phyloP scores from a whole-genome alignment of 768 basidiomycete species.

The Epithele typhae region DNA sequence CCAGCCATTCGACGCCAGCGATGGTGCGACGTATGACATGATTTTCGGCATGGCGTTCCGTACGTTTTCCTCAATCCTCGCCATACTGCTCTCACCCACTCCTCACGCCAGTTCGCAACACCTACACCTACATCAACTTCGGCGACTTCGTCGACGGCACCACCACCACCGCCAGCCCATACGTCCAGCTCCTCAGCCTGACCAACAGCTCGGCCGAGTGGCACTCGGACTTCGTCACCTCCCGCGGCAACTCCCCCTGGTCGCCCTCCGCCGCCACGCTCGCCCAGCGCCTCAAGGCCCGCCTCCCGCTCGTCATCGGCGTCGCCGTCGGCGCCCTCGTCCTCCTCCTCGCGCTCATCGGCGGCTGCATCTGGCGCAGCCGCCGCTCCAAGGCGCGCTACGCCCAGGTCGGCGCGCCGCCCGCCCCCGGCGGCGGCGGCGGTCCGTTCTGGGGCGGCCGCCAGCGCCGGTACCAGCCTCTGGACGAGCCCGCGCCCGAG shows the following conservation, averaged over 20 bases:
- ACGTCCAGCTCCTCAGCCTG: constrained; percentile 56
- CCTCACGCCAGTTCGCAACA: constrained; percentile 52
- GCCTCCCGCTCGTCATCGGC: constrained; percentile 68
- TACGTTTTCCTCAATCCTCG: constrained; percentile 28
- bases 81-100: neutral
- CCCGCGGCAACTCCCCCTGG: constrained; percentile 42
- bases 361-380: constrained; percentile 11
- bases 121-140: constrained; percentile 59
- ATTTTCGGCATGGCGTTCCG: constrained; percentile 73
- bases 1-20: constrained; percentile 55
- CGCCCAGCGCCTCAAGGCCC: constrained; percentile 57
- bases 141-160: constrained; percentile 53
- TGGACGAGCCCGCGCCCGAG: constrained; percentile 28
- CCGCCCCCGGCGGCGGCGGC: constrained; percentile 1
- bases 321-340: constrained; percentile 59
- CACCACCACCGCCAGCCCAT: constrained; percentile 40
- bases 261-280: constrained; percentile 14
- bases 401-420: neutral
- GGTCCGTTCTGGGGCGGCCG: constrained; percentile 11
- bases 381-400: constrained; percentile 1
- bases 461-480: constrained; percentile 23
- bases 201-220: constrained; percentile 42
- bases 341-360: constrained; percentile 43
- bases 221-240: constrained; percentile 31
- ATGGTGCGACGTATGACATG: constrained; percentile 54